Percentiles rank a stretch among this genome's conserved stretches.
These are phyloP conservation scores for Gaertneriomyces sp. DNA, from an alignment of 192 early-diverging fungal species.

Conservation along the genomic window DNA sequence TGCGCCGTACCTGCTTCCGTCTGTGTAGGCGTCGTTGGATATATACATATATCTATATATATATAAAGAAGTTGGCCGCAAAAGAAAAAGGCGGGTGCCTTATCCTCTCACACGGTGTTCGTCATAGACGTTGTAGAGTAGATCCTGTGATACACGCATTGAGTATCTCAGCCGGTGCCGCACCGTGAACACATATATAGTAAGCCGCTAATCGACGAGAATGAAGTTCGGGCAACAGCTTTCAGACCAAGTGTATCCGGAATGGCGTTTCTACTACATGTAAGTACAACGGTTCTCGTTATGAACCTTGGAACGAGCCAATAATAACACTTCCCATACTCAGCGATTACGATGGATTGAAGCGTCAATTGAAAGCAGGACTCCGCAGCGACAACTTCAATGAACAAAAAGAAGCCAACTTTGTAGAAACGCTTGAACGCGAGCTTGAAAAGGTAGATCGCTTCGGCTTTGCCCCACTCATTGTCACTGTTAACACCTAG, in stretches of 20 bases:
- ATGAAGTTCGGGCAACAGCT: conserved; percentile 95
- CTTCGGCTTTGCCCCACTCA: not conserved
- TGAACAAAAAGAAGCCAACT: conserved; percentile 78
- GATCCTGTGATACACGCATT: too few species aligned
- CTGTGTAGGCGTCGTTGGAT: too few species aligned
- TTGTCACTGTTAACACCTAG: not conserved
- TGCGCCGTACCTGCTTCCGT: too few species aligned
- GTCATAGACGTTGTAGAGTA: too few species aligned
- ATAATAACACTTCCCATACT: not conserved
- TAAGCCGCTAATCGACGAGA: conserved; percentile 1
- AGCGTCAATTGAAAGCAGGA: conserved; percentile 73
- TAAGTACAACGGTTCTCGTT: conserved; percentile 10
- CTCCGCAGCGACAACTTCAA: conserved; percentile 58
- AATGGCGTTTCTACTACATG: conserved; percentile 76
- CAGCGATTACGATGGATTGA: conserved; percentile 78
- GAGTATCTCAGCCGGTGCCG: too few species aligned
- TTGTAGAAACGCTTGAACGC: conserved; percentile 80
- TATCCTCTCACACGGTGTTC: too few species aligned
- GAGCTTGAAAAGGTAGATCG: conserved; percentile 77
- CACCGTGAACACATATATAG: not conserved
- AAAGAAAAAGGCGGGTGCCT: too few species aligned
- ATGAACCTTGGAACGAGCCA: not conserved
- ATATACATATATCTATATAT: too few species aligned
- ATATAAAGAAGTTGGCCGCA: too few species aligned
- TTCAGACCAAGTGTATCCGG: conserved; percentile 70